A percentile compares a stretch with the other conserved stretches of the same genome.
Conservation (phyloP, 208 protist species). For the Leishmania mexicana region DNA sequence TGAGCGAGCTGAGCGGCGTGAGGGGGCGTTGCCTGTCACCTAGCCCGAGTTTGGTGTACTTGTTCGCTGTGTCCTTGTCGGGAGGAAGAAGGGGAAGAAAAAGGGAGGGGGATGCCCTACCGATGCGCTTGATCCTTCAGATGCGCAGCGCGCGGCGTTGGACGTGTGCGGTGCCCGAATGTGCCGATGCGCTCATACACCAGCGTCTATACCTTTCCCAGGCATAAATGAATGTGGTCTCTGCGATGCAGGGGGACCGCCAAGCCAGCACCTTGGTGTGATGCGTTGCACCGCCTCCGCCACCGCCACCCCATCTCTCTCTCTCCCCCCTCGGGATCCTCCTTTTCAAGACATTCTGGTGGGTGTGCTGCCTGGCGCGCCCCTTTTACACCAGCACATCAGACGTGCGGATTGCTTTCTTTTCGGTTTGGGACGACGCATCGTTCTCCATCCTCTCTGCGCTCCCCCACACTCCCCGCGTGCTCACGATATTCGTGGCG, state of each 20-base stretch:
- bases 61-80: not conserved
- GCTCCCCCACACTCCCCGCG: not conserved
- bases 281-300: not conserved
- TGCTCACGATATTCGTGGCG: not conserved
- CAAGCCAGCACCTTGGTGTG: not conserved
- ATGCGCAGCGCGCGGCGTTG: not conserved
- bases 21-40: not conserved
- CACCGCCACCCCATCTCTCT: not conserved
- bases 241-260: not conserved
- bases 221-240: not conserved
- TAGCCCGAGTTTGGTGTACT: not conserved
- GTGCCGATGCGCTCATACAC: not conserved
- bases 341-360: not conserved
- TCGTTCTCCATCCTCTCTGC: not conserved
- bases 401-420: not conserved
- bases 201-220: not conserved
- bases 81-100: not conserved
- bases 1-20: not conserved
- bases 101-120: too few relatives aligned
- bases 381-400: not conserved
- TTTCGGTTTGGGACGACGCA: not conserved
- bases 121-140: not conserved
- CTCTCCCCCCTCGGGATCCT: not conserved
- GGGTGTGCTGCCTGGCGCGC: not conserved
- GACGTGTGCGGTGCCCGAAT: not conserved